phyloP scores from a whole-genome alignment of 2,329 filamentous ascomycete genomes.

The Monilinia laxa region DNA sequence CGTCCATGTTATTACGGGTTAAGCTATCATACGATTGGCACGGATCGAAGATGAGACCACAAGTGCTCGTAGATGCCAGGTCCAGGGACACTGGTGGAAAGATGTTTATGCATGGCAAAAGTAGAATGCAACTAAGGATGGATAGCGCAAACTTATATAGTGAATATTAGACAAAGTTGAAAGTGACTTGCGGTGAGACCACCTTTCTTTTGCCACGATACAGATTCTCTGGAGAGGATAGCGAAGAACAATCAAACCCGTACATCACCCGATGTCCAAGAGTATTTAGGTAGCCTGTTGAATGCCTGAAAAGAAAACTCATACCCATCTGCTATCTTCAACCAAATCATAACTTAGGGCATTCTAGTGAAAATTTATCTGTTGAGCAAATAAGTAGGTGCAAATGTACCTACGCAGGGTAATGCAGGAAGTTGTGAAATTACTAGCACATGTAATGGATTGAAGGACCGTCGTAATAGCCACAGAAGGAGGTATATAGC shows the following conservation, averaged over 20 bases:
- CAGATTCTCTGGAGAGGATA: neutral
- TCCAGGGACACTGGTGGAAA: neutral
- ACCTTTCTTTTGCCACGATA: neutral
- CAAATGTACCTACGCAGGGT: neutral
- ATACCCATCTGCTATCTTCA: neutral
- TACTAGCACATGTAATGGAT: neutral
- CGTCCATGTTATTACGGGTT: neutral
- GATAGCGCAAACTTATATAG: neutral
- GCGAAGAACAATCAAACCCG: neutral
- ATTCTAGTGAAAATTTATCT: too few relatives aligned
- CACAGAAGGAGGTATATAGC: neutral
- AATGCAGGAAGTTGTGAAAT: neutral
- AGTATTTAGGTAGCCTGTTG: neutral
- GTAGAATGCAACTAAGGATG: neutral
- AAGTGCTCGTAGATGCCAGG: neutral
- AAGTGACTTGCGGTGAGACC: neutral
- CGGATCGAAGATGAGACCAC: neutral
- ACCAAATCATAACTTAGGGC: too few relatives aligned
- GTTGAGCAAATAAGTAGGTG: neutral
- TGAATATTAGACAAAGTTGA: neutral
- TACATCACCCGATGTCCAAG: too few relatives aligned
- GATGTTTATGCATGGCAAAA: neutral
- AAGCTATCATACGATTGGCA: too few relatives aligned
- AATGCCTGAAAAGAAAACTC: neutral
- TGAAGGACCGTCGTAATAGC: neutral